Evolutionary conservation across 345 rosid species (phyloP), one percentile per base, ranked within the genome.

Genomic region (Pistacia atlantica): DNA sequence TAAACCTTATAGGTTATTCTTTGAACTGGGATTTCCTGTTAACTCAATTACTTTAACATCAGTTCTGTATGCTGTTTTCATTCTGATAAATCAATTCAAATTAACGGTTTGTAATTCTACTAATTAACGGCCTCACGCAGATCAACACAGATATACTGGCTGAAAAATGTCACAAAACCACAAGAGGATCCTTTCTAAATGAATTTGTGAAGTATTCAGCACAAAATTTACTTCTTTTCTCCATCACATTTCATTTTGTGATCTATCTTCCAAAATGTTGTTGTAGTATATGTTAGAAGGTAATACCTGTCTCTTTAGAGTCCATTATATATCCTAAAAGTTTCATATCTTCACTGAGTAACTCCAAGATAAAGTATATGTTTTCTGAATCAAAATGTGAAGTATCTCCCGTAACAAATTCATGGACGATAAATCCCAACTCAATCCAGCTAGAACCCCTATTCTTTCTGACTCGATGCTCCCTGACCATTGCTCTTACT

Each of bases 381-480:
- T 46, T 78, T 58, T 81, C 85, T 6, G 82, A 71, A 77, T 77
- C 84, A 52, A 55, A 35, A 79, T 87, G 83, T n/a, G 79, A 78
- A 75, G 54, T 66, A 75, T 83, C 88, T 73, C 85, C 82, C 62
- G 68, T 79, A 42, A 78, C 71, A 79, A 83, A 81, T 72, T 80
- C 80, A 76, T 83, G 85, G 68, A 83, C 58, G 17, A 46, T 68
- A 58, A 70, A 71, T 46, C 74, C 81, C 73, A 81, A 67, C 66
- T 83, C 85, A 62, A 81, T 81, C 87, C 83, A 72, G 69, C 83
- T 83, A 49, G 81, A 83, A 35, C 81, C 85, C 69, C 76, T 72
- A 56, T 80, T 78, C 82, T 83, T 85, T 74, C 37, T 80, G 63
- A 81, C 85, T 42, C 67, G 75, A 38, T 59, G 74, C 45, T 78